A percentile compares a stretch with the other conserved stretches of the same genome.
Conservation (phyloP, 164 flowering plant genomes). For the Amborella trichopoda region DNA sequence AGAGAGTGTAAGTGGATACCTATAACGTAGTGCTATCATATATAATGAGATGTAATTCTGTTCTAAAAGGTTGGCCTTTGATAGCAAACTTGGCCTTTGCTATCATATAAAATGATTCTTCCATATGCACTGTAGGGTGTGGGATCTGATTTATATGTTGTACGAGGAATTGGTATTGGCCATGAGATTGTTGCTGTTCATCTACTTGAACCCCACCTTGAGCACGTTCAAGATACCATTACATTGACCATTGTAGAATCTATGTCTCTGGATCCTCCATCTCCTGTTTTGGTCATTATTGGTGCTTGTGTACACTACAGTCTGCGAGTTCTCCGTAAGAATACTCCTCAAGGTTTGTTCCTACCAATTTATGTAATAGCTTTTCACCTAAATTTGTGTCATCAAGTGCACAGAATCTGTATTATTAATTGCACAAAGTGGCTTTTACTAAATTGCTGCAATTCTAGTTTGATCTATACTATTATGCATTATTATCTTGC, state of each 20-base stretch:
- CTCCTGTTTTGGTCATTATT: constrained; percentile 72
- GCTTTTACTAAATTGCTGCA: too few relatives aligned
- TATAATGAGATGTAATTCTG: too few relatives aligned
- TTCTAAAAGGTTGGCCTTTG: too few relatives aligned
- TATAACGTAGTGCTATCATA: too few relatives aligned
- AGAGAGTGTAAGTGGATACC: constrained; percentile 43
- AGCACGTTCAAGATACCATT: constrained; percentile 56
- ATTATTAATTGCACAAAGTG: too few relatives aligned
- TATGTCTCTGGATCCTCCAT: constrained; percentile 89
- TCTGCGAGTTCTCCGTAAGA: constrained; percentile 68
- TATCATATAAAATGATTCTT: too few relatives aligned
- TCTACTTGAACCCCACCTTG: constrained; percentile 53
- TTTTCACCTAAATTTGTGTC: too few relatives aligned
- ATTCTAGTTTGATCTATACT: too few relatives aligned
- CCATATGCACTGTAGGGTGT: constrained; percentile 47
- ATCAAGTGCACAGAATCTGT: too few relatives aligned
- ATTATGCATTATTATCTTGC: too few relatives aligned
- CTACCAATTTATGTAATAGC: not conserved
- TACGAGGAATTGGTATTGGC: constrained; percentile 75
- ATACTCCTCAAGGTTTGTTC: constrained; percentile 57
- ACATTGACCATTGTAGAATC: constrained; percentile 90
- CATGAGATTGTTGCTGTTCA: constrained; percentile 74
- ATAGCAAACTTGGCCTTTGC: too few relatives aligned
- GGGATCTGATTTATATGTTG: constrained; percentile 67
- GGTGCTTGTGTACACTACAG: constrained; percentile 58